Base-by-base conservation (phyloP, 768 basidiomycete species). In the Suillus decipiens region DNA sequence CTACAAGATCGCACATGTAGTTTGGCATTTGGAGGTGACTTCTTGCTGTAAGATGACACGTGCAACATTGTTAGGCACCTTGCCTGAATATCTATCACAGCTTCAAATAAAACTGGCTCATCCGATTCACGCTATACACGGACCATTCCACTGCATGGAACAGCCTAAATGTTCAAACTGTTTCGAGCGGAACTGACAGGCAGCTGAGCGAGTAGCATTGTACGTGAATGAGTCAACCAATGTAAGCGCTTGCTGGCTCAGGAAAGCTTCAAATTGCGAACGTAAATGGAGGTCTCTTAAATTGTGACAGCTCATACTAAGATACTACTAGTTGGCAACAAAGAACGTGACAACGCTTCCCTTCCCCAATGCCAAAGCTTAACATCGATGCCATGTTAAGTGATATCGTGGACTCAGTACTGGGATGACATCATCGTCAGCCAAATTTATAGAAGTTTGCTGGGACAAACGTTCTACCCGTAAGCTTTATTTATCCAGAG, bases 391-490 rank as follows among this genome's bases (percentile, higher is more conserved):
- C 14, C 22, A 42, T 31, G 42, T 31, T n/a, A 67, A 60, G 64
- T 41, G 64, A 53, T 15, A 41, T 64, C 19, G 45, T 64, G n/a
- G n/a, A n/a, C n/a, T n/a, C n/a, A n/a, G 36, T 62, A n/a, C 54
- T 65, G n/a, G 45, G 54, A 19, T 43, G 53, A 41, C 51, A 66
- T n/a, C 22, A 54, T 69, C 19, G 55, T 68, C 36, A 41, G n/a
- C 66, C 34, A 65, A 61, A n/a, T 60, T 65, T n/a, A 62, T 64
- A 1, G 54, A 43, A 45, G 43, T 45, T 43, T 7, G 4, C n/a
- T 5, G 43, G 43, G n/a, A 22, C 43, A 22, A 22, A 45, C n/a
- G 5, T 12, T 45, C n/a, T 5, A 45, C n/a, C 5, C 19, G 43
- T 11, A 5, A 45, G n/a, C 11, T 11, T n/a, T 43, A n/a, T n/a